Evolutionary conservation across 768 basidiomycete genomes (phyloP).

Genomic region (Lyophyllum semitale): DNA sequence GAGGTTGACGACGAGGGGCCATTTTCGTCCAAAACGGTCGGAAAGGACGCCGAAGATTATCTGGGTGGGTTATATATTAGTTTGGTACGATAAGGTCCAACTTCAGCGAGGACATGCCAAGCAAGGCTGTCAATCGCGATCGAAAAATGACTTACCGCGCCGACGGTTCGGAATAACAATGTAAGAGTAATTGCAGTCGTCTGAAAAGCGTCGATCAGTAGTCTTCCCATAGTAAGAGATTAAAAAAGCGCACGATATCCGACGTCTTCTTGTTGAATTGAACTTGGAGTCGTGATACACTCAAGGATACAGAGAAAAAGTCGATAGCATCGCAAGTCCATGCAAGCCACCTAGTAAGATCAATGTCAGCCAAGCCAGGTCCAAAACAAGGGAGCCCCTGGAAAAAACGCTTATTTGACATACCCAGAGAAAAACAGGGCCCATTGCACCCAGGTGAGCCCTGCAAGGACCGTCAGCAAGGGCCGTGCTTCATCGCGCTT

Average conservation of each 20-base stretch:
- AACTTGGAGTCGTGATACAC: conserved; percentile 42
- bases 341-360: conserved; percentile 63
- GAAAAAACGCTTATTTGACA: conserved; percentile 24
- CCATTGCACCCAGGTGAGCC: conserved; percentile 55
- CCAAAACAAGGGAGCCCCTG: neutral
- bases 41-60: conserved; percentile 83
- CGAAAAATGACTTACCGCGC: conserved; percentile 49
- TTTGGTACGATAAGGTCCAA: too few species aligned
- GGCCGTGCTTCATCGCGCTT: conserved; percentile 35
- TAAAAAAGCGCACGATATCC: conserved; percentile 39
- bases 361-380: conserved; percentile 5
- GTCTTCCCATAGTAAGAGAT: neutral
- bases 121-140: conserved; percentile 15
- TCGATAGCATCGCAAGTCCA: conserved; percentile 90
- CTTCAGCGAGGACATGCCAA: neutral
- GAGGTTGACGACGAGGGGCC: conserved; percentile 83
- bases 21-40: conserved; percentile 91
- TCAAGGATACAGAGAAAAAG: conserved; percentile 78
- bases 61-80: conserved; percentile 18
- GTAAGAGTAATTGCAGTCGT: conserved; percentile 90
- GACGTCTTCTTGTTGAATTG: conserved; percentile 48
- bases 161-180: conserved; percentile 84
- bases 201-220: conserved; percentile 22
- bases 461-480: conserved; percentile 41
- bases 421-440: conserved; percentile 63